phyloP scores from a whole-genome alignment of 768 basidiomycete species.

The Macrolepiota albuminosa region DNA sequence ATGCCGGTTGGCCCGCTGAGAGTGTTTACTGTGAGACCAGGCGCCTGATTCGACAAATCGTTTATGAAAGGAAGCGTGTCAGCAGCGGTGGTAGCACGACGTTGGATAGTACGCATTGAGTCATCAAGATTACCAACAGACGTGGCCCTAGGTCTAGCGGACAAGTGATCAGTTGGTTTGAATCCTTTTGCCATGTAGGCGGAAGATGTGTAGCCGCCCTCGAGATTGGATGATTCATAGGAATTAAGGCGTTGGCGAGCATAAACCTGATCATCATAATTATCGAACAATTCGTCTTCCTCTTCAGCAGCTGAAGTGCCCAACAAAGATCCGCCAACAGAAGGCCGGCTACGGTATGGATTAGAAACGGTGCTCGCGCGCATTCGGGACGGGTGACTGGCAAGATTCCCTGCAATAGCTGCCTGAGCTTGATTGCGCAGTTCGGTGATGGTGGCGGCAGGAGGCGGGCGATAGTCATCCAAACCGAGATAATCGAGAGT shows the following conservation, averaged over 20 bases:
- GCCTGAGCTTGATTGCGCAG: conserved; percentile 87
- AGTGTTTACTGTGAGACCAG: conserved; percentile 34
- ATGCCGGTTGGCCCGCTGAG: conserved; percentile 44
- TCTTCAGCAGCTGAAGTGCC: conserved; percentile 67
- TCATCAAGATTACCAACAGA: conserved; percentile 89
- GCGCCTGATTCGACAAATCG: conserved; percentile 44
- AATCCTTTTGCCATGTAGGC: conserved; percentile 69
- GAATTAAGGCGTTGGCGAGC: conserved; percentile 56
- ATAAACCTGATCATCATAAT: conserved; percentile 47
- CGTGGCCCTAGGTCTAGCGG: conserved; percentile 71
- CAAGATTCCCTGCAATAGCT: conserved; percentile 80
- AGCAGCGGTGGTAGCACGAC: conserved; percentile 49
- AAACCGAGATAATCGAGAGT: conserved; percentile 96
- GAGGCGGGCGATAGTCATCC: conserved; percentile 74
- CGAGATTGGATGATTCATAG: conserved; percentile 53
- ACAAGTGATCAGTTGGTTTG: conserved; percentile 69
- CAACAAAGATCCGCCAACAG: conserved; percentile 55
- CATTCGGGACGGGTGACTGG: conserved; percentile 65
- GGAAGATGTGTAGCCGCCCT: conserved; percentile 48
- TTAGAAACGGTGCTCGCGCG: conserved; percentile 92
- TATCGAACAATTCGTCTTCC: conserved; percentile 68
- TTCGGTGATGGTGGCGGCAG: conserved; percentile 85
- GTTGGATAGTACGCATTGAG: conserved; percentile 64
- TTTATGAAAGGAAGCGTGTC: conserved; percentile 58
- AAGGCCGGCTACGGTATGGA: conserved; percentile 73